These are phyloP conservation scores for Rhizopogon parksii DNA, from an alignment of 1,284 basidiomycete genomes.

Conservation along the genomic window DNA sequence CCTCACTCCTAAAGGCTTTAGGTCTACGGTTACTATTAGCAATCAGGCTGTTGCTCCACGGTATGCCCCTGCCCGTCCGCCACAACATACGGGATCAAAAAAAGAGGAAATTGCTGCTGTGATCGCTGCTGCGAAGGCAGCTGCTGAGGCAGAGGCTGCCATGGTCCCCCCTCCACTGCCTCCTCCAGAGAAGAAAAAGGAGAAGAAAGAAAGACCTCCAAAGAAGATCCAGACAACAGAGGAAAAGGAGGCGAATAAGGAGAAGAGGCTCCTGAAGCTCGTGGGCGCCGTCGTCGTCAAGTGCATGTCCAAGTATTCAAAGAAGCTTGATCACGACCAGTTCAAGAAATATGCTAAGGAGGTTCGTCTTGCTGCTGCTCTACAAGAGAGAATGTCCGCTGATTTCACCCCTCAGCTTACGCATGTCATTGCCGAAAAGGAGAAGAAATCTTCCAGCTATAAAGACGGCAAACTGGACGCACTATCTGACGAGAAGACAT, in stretches of 20 bases:
- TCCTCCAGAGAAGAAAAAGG: conserved; percentile 24
- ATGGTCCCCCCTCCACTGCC: conserved; percentile 13
- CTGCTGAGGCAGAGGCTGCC: conserved; percentile 37
- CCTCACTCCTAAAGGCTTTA: conserved; percentile 5
- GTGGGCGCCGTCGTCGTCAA: conserved; percentile 88
- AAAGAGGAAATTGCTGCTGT: conserved; percentile 33
- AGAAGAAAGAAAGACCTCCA: conserved; percentile 28
- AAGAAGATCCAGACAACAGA: conserved; percentile 43
- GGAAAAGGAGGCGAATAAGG: conserved; percentile 65
- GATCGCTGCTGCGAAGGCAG: conserved; percentile 42
- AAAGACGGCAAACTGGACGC: conserved; percentile 62
- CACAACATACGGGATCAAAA: neutral
- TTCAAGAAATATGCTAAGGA: conserved; percentile 98
- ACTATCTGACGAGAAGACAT: conserved; percentile 79
- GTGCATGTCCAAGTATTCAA: conserved; percentile 84
- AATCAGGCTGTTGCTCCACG: too few species aligned
- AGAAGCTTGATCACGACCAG: conserved; percentile 72
- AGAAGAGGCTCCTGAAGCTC: conserved; percentile 78
- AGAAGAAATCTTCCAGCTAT: conserved; percentile 84
- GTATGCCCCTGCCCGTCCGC: too few species aligned
- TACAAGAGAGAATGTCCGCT: neutral
- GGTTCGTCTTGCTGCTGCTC: conserved; percentile 36
- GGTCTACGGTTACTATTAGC: neutral
- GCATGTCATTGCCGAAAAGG: conserved; percentile 80
- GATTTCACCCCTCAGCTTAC: conserved; percentile 49